A percentile compares a stretch with the other conserved stretches of the same genome.
Conservation (phyloP, 495 filamentous ascomycete genomes). For the Stereocaulon alpinum region DNA sequence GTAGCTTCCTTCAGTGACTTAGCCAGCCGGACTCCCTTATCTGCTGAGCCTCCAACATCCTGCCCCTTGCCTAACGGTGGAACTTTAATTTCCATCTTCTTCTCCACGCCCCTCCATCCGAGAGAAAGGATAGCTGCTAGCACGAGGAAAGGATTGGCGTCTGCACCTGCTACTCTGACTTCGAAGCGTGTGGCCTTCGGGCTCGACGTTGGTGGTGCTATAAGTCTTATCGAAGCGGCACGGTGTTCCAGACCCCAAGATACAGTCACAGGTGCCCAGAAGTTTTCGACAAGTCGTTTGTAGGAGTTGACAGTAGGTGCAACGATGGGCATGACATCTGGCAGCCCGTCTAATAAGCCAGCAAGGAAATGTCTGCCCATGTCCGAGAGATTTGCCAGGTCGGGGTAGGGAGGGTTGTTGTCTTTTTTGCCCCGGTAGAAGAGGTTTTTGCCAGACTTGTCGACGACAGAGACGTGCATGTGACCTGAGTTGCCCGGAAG, state of each 20-base stretch:
- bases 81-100: constrained; percentile 71
- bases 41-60: constrained; percentile 57
- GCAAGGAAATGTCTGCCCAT: constrained; percentile 89
- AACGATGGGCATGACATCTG: constrained; percentile 90
- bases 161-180: constrained; percentile 81
- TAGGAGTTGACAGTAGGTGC: constrained; percentile 95
- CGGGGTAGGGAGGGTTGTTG: constrained; percentile 55
- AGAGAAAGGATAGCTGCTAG: constrained; percentile 73
- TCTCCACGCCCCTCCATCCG: constrained; percentile 82
- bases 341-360: constrained; percentile 75
- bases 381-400: constrained; percentile 72
- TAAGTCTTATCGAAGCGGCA: constrained; percentile 80
- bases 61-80: constrained; percentile 77
- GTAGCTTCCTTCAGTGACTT: constrained; percentile 76
- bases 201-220: constrained; percentile 73
- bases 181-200: constrained; percentile 84
- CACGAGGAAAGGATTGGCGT: constrained; percentile 83
- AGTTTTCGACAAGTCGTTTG: constrained; percentile 95
- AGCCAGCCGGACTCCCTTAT: constrained; percentile 56
- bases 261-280: constrained; percentile 96
- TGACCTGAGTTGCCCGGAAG: constrained; percentile 90
- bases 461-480: constrained; percentile 81
- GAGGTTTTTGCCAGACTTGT: constrained; percentile 62
- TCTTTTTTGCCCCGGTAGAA: constrained; percentile 65
- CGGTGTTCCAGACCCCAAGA: constrained; percentile 96